phyloP scores from a whole-genome alignment of 1,284 basidiomycete species.

The Vanrija humicola region DNA sequence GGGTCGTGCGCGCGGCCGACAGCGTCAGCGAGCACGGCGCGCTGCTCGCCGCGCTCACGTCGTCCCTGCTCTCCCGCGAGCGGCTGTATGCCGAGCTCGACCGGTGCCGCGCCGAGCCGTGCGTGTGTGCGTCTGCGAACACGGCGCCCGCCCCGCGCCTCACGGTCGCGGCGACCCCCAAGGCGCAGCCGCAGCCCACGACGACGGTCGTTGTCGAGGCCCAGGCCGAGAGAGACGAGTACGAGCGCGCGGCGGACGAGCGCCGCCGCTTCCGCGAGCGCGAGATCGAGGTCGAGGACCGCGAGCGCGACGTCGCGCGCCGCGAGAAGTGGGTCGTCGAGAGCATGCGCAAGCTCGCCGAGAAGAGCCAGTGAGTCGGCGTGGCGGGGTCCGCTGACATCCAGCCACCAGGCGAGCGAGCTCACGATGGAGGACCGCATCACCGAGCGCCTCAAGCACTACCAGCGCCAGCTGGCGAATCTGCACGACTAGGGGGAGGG shows the following conservation, averaged over 20 bases:
- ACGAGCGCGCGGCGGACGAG: background rate
- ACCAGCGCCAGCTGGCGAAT: conserved; percentile 32
- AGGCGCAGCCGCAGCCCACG: no score
- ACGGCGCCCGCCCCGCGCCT: background rate
- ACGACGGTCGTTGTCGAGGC: no score
- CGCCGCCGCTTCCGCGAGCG: conserved; percentile 15
- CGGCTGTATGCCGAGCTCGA: conserved; percentile 25
- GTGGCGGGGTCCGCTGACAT: background rate
- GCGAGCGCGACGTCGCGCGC: conserved; percentile 35
- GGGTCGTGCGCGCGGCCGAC: conserved; percentile 30
- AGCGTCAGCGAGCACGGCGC: background rate
- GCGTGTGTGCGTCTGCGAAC: background rate
- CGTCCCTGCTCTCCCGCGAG: conserved; percentile 34
- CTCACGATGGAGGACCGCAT: conserved; percentile 44
- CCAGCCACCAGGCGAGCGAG: conserved; percentile 34
- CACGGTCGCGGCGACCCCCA: background rate
- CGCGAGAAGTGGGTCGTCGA: conserved; percentile 45
- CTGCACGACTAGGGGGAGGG: background rate
- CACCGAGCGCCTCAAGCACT: conserved; percentile 40
- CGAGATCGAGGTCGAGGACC: conserved; percentile 37
- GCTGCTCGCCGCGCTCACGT: conserved; percentile 28
- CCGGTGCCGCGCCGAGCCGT: conserved; percentile 13
- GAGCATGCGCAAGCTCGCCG: conserved; percentile 41
- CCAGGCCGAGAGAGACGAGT: background rate
- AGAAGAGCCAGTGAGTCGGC: conserved; percentile 34